Evolutionary conservation across 345 rosid genomes (phyloP), one percentile per base, ranked within the genome.

Genomic region (Eucalyptus regnans): DNA sequence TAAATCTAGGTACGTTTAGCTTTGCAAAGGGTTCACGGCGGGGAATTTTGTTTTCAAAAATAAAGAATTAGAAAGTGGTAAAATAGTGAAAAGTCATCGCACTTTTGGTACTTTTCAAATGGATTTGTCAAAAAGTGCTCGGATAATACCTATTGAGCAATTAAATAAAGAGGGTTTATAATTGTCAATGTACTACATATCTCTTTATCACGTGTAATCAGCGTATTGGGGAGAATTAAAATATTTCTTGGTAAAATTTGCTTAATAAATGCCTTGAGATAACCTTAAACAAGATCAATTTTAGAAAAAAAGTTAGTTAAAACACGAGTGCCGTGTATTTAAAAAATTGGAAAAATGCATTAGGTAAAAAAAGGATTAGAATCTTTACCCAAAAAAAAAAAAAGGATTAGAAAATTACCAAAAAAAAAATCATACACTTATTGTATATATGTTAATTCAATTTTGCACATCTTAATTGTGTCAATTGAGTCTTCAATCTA

Each of bases 331-430:
- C 44, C 0, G 13, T 9, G 44, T 4, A 8, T 33, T 7, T 2
- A 17, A 68, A 68, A 33, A 64, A 7, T 4, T 29, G 71, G 37
- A 64, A 64, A 64, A 12, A 29, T 1, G 10, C 9, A 9, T 17
- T 33, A 33, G 44, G 7, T 68, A 17, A 64, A n/a, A 33, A 33
- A 20, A 13, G 1, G 7, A 1, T 0, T 1, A 12, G 62, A 23
- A 56, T 33, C 33, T 33, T 33, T 33, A 33, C 33, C 33, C 33
- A 33, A 33, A 33, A 33, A 33, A 17, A 64, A n/a, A 33, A 33
- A 20, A 13, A n/a, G 1, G 7, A 1, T 0, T 1, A 12, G 62
- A 23, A 56, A 56, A 56, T 56, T 56, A 23, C 6, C 29, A 4
- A 56, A 56, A 33, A 33, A 33, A 33, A 33, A 33, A 33, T 3